phyloP scores from a whole-genome alignment of 768 basidiomycete genomes.

The Cystofilobasidium bisporidii region DNA sequence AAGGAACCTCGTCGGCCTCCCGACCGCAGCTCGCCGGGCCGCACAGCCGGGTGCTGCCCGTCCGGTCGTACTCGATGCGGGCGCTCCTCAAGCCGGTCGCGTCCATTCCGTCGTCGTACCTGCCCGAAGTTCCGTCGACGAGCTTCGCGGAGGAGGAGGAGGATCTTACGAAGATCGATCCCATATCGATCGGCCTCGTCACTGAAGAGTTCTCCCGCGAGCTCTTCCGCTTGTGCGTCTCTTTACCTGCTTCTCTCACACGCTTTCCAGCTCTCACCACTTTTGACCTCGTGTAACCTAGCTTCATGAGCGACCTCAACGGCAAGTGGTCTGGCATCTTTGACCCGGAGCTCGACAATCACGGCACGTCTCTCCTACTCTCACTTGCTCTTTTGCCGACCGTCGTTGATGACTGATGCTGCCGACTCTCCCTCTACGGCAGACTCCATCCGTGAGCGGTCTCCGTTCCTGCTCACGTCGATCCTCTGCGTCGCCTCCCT shows the following conservation, averaged over 20 bases:
- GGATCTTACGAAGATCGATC: neutral
- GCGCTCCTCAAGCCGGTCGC: neutral
- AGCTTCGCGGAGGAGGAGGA: neutral
- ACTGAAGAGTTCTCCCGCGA: neutral
- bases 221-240: neutral
- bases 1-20: neutral
- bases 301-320: neutral
- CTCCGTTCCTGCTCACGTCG: slow-evolving; percentile 4
- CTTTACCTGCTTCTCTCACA: too few species aligned
- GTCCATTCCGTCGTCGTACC: neutral
- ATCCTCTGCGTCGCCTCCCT: slow-evolving; percentile 8
- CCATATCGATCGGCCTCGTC: neutral
- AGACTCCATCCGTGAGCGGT: neutral
- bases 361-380: slow-evolving; percentile 3
- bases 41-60: neutral
- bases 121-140: neutral
- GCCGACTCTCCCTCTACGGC: neutral
- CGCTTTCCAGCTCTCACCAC: too few species aligned
- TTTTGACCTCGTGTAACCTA: too few species aligned
- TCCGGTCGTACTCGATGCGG: neutral
- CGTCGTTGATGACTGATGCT: too few species aligned
- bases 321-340: neutral
- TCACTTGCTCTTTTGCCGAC: neutral
- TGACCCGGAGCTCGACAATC: neutral
- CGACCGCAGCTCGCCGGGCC: neutral